Evolutionary conservation across 2,329 filamentous ascomycete genomes (phyloP), one percentile per base, ranked within the genome.

Genomic region (Fusarium sp.): DNA sequence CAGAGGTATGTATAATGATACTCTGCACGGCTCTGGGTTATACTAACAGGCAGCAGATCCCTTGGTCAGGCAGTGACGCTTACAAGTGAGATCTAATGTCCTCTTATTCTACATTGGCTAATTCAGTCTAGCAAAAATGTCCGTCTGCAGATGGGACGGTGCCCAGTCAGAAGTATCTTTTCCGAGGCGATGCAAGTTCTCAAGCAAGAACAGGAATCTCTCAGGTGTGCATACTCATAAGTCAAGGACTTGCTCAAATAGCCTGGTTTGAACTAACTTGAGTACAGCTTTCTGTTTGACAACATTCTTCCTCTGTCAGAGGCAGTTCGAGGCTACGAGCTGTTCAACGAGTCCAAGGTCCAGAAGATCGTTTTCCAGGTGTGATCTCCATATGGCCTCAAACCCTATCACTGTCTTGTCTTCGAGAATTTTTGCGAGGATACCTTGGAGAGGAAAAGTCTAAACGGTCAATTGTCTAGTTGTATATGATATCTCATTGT

Each of bases 71-170:
- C 18, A 87, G 83, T 62, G 89, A 93, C 61, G 91, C 88, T 7
- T 91, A 90, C 74, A 82, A 81, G 86, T 87, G 78, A 77, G 83
- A 6, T 42, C 7, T 28, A 13, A 26, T n/a, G n/a, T n/a, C 16
- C 4, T 18, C 5, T 15, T 47, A 0, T n/a, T n/a, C 10, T 47
- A 2, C 12, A 4, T 16, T n/a, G 2, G 4, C 79, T 76, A 79
- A 75, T 31, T 36, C 59, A 59, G 1, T 33, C 72, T 73, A 88
- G 89, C 45, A 95, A 95, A 81, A 95, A 95, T 70, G 74, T 95
- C 57, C 89, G 87, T 35, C 75, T 94, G n/a, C 91, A 93, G 79
- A 94, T 94, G 91, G 92, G 93, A 7, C 86, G 93, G 56, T 95
- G 92, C 78, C 92, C 92, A 5, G 92, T 95, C 13, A 86, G 91